These are phyloP conservation scores for Hypoxylon sp. DNA, from an alignment of 2,329 filamentous ascomycete genomes.

Conservation along the genomic window DNA sequence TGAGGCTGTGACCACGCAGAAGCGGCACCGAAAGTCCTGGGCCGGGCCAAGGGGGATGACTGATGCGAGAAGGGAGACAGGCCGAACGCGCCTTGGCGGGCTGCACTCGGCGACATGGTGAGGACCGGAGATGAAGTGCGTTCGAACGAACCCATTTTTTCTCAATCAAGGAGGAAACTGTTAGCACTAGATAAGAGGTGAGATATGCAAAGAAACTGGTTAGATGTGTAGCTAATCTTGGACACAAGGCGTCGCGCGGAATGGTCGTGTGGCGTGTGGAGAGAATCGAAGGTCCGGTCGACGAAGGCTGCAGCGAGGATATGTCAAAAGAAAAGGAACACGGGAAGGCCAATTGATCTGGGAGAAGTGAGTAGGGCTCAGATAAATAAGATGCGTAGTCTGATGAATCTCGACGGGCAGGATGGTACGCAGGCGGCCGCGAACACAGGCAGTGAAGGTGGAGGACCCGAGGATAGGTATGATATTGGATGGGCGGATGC, in stretches of 20 bases:
- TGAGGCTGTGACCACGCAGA: constrained; percentile 46
- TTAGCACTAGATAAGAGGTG: constrained; percentile 44
- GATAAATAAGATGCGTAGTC: constrained; percentile 16
- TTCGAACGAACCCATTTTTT: constrained; percentile 50
- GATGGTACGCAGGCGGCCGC: constrained; percentile 18
- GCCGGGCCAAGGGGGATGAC: constrained; percentile 42
- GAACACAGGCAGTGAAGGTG: constrained; percentile 10
- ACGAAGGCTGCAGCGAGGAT: constrained; percentile 11
- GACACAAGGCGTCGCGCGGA: constrained; percentile 6
- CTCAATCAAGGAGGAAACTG: too few species aligned
- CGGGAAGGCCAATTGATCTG: constrained; percentile 36
- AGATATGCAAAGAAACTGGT: constrained; percentile 42
- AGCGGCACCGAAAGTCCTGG: constrained; percentile 47
- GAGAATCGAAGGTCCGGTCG: constrained; percentile 16
- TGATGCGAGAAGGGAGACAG: constrained; percentile 52
- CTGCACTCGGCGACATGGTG: constrained; percentile 54
- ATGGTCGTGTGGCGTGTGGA: constrained; percentile 27
- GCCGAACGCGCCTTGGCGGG: constrained; percentile 53
- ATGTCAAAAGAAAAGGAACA: constrained; percentile 15
- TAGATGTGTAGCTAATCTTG: constrained; percentile 36
- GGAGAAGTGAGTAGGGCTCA: constrained; percentile 36
- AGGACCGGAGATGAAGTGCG: constrained; percentile 49
- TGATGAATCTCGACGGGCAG: constrained; percentile 8
- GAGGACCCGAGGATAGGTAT: constrained; percentile 9
- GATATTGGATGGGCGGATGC: constrained; percentile 4